Conservation (phyloP, 352 stramenopile genomes). For the Globisporangium perplexum region DNA sequence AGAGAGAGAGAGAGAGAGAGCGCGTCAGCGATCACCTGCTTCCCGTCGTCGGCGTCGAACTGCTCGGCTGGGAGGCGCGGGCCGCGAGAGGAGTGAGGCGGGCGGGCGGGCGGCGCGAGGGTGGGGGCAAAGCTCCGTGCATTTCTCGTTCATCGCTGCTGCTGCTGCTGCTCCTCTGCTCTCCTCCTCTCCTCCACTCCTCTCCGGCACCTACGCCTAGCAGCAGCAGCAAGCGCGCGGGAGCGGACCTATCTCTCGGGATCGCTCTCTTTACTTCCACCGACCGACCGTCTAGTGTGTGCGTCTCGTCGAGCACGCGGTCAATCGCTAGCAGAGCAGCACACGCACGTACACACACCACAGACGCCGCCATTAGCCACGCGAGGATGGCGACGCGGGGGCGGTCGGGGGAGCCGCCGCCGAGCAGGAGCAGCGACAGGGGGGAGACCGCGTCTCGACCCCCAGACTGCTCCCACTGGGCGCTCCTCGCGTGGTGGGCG, state of each 20-base stretch:
- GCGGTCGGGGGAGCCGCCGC: no score
- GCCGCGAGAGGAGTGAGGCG: constrained; percentile 1
- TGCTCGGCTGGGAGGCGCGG: not conserved
- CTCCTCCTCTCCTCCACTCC: constrained; percentile 20
- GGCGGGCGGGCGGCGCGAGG: constrained; percentile 4
- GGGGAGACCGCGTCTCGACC: constrained; percentile 10
- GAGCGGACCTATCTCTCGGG: constrained; percentile 74
- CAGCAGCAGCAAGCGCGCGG: constrained; percentile 11
- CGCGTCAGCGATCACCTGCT: constrained; percentile 1
- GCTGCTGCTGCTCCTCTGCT: constrained; percentile 22
- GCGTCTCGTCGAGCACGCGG: constrained; percentile 76
- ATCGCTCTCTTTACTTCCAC: constrained; percentile 93
- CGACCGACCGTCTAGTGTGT: constrained; percentile 86
- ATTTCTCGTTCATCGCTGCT: constrained; percentile 15
- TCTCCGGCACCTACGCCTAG: constrained; percentile 67
- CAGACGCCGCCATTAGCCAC: constrained; percentile 21
- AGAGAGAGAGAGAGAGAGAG: not conserved
- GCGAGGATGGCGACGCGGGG: no score
- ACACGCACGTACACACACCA: constrained; percentile 7
- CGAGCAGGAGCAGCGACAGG: not conserved
- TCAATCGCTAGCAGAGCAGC: constrained; percentile 53
- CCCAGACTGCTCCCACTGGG: not conserved
- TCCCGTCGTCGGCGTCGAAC: not conserved
- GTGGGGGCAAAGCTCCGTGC: constrained; percentile 16
- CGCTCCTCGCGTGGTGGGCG: constrained; percentile 1